Percentiles rank a stretch among this genome's conserved stretches.
These are phyloP conservation scores for Trichosporon sp. DNA, from an alignment of 1,284 basidiomycete genomes.

Conservation along the genomic window DNA sequence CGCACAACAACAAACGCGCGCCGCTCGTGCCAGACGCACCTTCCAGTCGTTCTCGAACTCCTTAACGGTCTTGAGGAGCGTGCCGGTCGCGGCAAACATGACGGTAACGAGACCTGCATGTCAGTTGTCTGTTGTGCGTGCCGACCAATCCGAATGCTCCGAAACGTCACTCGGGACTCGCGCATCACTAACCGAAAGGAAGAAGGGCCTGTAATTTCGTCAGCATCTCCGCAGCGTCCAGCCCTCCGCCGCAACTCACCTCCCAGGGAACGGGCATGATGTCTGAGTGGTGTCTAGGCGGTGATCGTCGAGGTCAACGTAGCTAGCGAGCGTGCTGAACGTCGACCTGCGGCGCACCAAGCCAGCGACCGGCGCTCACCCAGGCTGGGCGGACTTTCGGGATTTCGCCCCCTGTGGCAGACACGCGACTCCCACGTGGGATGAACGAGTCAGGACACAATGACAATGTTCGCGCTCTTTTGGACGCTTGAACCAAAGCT, in stretches of 20 bases:
- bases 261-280: constrained; percentile 91
- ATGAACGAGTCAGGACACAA: neutral
- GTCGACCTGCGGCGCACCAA: constrained; percentile 19
- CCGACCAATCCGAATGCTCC: neutral
- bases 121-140: constrained; percentile 25
- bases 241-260: constrained; percentile 36
- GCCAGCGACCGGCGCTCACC: constrained; percentile 2
- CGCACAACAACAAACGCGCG: constrained; percentile 16
- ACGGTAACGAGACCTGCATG: constrained; percentile 73
- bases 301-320: constrained; percentile 16
- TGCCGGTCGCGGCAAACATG: constrained; percentile 87
- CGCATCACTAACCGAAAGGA: constrained; percentile 71
- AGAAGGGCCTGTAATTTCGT: constrained; percentile 68
- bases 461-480: constrained; percentile 17
- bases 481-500: neutral
- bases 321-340: constrained; percentile 20
- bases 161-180: constrained; percentile 18
- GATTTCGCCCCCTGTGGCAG: constrained; percentile 20
- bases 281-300: constrained; percentile 19
- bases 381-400: constrained; percentile 22
- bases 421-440: constrained; percentile 17
- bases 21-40: constrained; percentile 61
- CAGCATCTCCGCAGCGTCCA: constrained; percentile 14
- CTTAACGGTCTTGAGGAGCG: constrained; percentile 75
- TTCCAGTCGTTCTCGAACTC: constrained; percentile 83